phyloP scores from a whole-genome alignment of 129 eudicot genomes.

The Tagetes erecta region DNA sequence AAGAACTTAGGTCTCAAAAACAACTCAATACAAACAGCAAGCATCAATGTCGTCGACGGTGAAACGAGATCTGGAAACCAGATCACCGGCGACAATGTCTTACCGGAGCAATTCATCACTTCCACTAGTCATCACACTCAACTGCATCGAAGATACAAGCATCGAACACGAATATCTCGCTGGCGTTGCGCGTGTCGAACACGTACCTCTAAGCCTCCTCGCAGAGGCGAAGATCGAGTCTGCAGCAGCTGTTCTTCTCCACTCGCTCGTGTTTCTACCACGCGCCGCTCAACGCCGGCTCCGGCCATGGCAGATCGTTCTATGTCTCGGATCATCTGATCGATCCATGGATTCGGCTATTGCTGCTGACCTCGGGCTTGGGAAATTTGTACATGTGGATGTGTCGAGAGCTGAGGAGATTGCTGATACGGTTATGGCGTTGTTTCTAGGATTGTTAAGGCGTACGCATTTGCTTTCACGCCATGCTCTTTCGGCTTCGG shows the following conservation, averaged over 20 bases:
- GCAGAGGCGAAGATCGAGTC: constrained; percentile 73
- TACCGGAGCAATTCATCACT: constrained; percentile 42
- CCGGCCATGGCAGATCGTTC: constrained; percentile 87
- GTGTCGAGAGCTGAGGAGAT: constrained; percentile 91
- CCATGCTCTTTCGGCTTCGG: constrained; percentile 82
- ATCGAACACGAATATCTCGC: constrained; percentile 71
- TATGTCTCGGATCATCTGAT: constrained; percentile 95
- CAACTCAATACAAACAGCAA: background rate
- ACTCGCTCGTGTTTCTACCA: constrained; percentile 95
- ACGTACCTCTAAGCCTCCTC: constrained; percentile 76
- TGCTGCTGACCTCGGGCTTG: constrained; percentile 81
- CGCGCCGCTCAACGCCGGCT: constrained; percentile 99
- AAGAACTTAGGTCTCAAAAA: background rate
- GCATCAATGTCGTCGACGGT: constrained; percentile 31
- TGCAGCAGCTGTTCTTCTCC: constrained; percentile 86
- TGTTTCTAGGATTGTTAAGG: constrained; percentile 74
- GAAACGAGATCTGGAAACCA: constrained; percentile 33
- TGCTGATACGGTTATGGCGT: constrained; percentile 96
- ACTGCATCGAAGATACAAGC: constrained; percentile 77
- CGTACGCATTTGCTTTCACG: constrained; percentile 78
- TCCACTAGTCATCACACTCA: constrained; percentile 78
- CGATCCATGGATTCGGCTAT: constrained; percentile 84
- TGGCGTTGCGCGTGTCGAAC: constrained; percentile 74
- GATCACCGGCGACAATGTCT: constrained; percentile 58
- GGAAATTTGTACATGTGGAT: constrained; percentile 79